These are phyloP conservation scores for Colletotrichum cereale DNA, from an alignment of 2,329 filamentous ascomycete genomes.

Conservation along the genomic window DNA sequence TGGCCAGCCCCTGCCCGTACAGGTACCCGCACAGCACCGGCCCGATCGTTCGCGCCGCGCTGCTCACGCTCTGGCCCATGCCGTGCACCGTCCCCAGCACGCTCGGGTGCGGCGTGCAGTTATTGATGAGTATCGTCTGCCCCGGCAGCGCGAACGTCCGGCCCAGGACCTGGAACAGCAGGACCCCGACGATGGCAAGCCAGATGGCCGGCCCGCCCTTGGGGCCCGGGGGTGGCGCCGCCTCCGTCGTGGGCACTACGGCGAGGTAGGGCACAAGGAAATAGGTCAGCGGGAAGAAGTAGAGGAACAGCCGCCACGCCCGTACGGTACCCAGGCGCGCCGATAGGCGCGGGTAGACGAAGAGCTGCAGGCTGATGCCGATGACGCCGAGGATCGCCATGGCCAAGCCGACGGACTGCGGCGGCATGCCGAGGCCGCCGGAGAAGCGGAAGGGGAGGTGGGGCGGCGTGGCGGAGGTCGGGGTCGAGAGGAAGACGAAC, in stretches of 20 bases:
- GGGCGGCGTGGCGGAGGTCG: slow-evolving; percentile 50
- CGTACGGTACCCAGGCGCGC: slow-evolving; percentile 74
- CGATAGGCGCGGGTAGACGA: slow-evolving; percentile 78
- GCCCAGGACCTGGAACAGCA: slow-evolving; percentile 74
- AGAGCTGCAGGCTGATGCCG: slow-evolving; percentile 79
- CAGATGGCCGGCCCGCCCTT: slow-evolving; percentile 71
- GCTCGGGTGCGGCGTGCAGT: slow-evolving; percentile 61
- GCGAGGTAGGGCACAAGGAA: slow-evolving; percentile 77
- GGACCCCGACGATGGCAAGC: slow-evolving; percentile 71
- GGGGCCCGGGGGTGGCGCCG: slow-evolving; percentile 60
- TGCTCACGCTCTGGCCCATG: slow-evolving; percentile 69
- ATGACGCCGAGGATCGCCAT: slow-evolving; percentile 82
- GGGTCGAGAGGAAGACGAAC: slow-evolving; percentile 82
- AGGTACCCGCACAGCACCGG: slow-evolving; percentile 71
- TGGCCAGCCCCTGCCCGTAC: slow-evolving; percentile 69
- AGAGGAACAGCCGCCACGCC: slow-evolving; percentile 76
- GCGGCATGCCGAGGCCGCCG: slow-evolving; percentile 81
- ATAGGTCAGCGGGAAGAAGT: slow-evolving; percentile 79
- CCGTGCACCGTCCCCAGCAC: slow-evolving; percentile 63
- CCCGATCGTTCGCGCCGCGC: slow-evolving; percentile 69
- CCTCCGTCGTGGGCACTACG: slow-evolving; percentile 69
- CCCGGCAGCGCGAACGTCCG: slow-evolving; percentile 71
- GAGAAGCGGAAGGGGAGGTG: slow-evolving; percentile 73
- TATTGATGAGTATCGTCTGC: slow-evolving; percentile 61
- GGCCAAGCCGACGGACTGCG: slow-evolving; percentile 78